Base-by-base conservation (phyloP, 805 yeast species). In the Yueomyces sinensis region DNA sequence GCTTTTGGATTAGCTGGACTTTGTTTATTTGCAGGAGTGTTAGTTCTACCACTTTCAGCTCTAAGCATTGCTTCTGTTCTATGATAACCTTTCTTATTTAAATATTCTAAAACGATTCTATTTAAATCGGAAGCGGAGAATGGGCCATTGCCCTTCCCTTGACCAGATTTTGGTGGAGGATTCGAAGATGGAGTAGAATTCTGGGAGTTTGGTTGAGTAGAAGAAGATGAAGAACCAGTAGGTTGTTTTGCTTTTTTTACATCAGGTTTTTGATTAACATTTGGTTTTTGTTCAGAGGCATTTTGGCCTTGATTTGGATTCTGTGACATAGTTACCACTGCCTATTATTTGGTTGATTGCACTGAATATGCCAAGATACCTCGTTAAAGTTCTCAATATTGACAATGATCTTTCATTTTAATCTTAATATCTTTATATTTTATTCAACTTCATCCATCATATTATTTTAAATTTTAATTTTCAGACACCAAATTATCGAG, bases 1-100 rank as follows among this genome's bases (percentile, higher is more conserved):
- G 56, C 68, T 3, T 68, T 55, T 2, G 81, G 68, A 11, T 58
- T 61, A n/a, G 62, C 64, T 13, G 68, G 57, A 1, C 74, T 65
- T 2, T 59, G 60, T 11, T 70, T 69, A 19, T 61, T 63, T 27
- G 65, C 65, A 13, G 72, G 61, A 0, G 77, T 67, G 3, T 63
- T 62, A 0, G 76, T 68, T 38, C 78, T 74, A 1, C 84, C 68
- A 42, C 79, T 72, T 54, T 91, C 99, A 41, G 86, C 74, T 41
- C 98, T 72, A 33, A 91, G 67, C 78, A 87, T 82, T 3, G 95
- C 86, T 55, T 91, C 99, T 0, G 98, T 89, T 45, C 79, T 75
- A 45, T 82, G 87, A 51, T 84, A 91, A 3, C 99, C 99, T 55
- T 87, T 86, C 50, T 91, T 89, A 54, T 77, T 81, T 44, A 91